Percentiles rank a stretch among this genome's conserved stretches.
These are phyloP conservation scores for Tranzscheliella williamsii DNA, from an alignment of 1,284 basidiomycete species.

Conservation along the genomic window DNA sequence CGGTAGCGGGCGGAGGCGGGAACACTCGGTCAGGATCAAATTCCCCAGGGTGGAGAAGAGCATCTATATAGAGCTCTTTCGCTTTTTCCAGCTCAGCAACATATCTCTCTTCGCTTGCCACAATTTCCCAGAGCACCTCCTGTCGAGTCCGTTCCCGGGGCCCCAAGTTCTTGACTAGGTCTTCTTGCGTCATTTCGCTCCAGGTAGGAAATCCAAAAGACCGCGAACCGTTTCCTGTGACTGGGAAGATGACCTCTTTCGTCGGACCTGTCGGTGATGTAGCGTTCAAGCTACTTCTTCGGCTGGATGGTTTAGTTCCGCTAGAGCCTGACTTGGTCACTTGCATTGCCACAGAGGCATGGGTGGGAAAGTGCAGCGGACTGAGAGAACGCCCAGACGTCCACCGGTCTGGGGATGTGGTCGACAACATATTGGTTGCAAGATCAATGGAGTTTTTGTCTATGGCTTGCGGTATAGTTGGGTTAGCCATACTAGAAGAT, in stretches of 20 bases:
- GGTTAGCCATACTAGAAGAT: neutral
- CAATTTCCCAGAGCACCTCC: constrained; percentile 97
- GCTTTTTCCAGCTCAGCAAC: constrained; percentile 84
- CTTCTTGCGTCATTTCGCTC: constrained; percentile 93
- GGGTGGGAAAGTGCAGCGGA: constrained; percentile 26
- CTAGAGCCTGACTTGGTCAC: constrained; percentile 19
- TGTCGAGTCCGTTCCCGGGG: constrained; percentile 90
- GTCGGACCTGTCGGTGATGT: no score
- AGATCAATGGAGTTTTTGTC: neutral
- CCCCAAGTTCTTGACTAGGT: constrained; percentile 88
- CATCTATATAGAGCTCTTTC: constrained; percentile 88
- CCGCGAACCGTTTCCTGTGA: constrained; percentile 4
- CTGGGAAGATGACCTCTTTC: constrained; percentile 14
- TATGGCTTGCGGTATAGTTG: neutral
- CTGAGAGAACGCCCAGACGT: neutral
- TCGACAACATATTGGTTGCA: no score
- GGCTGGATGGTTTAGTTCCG: constrained; percentile 15
- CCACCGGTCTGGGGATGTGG: neutral
- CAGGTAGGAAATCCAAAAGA: constrained; percentile 68
- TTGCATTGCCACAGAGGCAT: constrained; percentile 26
- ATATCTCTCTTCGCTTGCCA: constrained; percentile 94
- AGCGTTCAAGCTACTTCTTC: constrained; percentile 22
- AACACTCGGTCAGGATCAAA: constrained; percentile 23
- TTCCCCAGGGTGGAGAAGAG: constrained; percentile 73
- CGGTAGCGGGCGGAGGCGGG: neutral